Evolutionary conservation across 768 basidiomycete genomes (phyloP).

Genomic region (Boletus huronensis): DNA sequence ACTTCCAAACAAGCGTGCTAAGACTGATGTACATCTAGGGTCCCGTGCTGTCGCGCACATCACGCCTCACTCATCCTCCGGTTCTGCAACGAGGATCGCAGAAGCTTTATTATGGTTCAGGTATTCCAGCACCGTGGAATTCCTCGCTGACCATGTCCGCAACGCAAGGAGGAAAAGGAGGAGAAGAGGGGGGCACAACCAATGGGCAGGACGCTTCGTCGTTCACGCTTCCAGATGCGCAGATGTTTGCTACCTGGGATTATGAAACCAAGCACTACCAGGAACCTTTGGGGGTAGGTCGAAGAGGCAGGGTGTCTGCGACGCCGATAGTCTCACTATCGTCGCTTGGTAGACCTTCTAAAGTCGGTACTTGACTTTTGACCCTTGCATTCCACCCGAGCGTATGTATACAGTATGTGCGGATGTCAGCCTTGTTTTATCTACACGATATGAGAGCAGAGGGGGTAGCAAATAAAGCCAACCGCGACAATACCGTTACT

Average conservation of each 20-base stretch:
- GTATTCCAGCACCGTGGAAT: constrained; percentile 45
- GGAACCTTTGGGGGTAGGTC: constrained; percentile 33
- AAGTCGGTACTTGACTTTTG: constrained; percentile 16
- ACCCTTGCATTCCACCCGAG: neutral
- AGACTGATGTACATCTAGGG: constrained; percentile 37
- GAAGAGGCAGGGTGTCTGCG: constrained; percentile 25
- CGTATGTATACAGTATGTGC: neutral
- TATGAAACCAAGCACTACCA: constrained; percentile 43
- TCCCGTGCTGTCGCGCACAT: constrained; percentile 55
- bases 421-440: neutral
- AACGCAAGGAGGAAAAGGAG: constrained; percentile 21
- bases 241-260: constrained; percentile 49
- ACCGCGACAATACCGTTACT: too few species aligned
- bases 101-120: constrained; percentile 40
- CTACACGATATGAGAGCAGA: too few species aligned
- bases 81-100: constrained; percentile 48
- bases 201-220: constrained; percentile 28
- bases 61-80: constrained; percentile 62
- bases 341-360: constrained; percentile 21
- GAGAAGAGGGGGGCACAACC: constrained; percentile 17
- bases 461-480: too few species aligned
- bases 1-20: neutral
- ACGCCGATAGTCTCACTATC: constrained; percentile 19
- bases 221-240: constrained; percentile 43
- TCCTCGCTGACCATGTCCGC: constrained; percentile 25